Evolutionary conservation across 495 filamentous ascomycete genomes (phyloP).

Genomic region (Neurospora sp.): DNA sequence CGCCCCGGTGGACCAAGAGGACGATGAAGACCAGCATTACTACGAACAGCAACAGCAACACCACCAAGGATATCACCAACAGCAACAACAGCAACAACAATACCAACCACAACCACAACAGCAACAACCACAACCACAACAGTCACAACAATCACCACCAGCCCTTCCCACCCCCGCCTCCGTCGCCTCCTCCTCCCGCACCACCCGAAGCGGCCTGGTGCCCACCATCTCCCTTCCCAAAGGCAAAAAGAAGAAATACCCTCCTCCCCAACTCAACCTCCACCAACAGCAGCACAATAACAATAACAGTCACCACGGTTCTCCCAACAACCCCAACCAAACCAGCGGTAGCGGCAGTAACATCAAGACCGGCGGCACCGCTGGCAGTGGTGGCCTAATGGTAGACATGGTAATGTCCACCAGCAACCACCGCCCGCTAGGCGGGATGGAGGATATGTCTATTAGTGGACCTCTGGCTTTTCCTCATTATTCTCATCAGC

Average conservation of each 20-base stretch:
- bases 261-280: conserved; percentile 1
- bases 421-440: conserved; percentile 4
- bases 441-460: conserved; percentile 8
- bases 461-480: conserved; percentile 18
- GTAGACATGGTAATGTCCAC: not conserved
- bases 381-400: not conserved
- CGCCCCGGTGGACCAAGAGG: not conserved
- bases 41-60: not conserved
- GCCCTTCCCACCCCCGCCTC: not conserved
- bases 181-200: not conserved
- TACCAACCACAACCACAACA: not conserved
- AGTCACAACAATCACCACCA: not conserved
- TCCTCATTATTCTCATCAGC: conserved; percentile 6
- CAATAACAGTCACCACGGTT: not conserved
- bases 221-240: conserved; percentile 2
- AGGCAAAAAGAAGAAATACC: not conserved
- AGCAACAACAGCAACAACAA: not conserved
- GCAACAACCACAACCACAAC: not conserved
- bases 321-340: not conserved
- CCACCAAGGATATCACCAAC: not conserved
- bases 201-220: not conserved
- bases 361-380: too few species aligned
- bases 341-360: not conserved
- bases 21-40: not conserved
- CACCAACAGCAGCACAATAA: conserved; percentile 1